Evolutionary conservation across 768 basidiomycete species (phyloP).

Genomic region (Pleurotus djamor): DNA sequence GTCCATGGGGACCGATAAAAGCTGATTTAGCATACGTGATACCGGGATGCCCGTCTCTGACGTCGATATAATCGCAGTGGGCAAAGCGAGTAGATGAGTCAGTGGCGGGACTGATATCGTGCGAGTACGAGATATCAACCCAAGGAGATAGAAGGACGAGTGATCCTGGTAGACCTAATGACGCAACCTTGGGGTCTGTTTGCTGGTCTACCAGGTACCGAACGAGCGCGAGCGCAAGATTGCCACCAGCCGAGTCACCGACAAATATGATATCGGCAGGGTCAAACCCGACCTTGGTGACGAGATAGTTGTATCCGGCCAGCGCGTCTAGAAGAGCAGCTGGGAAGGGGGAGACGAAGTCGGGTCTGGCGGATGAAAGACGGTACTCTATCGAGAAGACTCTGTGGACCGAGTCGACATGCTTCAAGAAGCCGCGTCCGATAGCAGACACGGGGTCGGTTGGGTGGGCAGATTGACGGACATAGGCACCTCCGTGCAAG

Average conservation of each 20-base stretch:
- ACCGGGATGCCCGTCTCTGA: constrained; percentile 14
- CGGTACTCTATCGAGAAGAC: constrained; percentile 73
- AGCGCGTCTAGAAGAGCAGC: constrained; percentile 73
- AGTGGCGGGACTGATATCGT: constrained; percentile 25
- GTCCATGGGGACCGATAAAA: constrained; percentile 46
- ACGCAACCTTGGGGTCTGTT: constrained; percentile 19
- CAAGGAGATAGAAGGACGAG: constrained; percentile 58
- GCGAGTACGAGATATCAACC: constrained; percentile 45
- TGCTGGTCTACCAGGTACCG: constrained; percentile 59
- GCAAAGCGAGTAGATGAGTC: constrained; percentile 32
- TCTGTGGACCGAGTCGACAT: constrained; percentile 40
- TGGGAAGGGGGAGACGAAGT: constrained; percentile 61
- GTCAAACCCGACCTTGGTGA: constrained; percentile 51
- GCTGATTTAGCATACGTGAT: constrained; percentile 32
- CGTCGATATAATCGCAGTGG: constrained; percentile 35
- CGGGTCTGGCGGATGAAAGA: constrained; percentile 44
- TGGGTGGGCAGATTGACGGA: constrained; percentile 56
- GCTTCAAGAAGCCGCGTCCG: constrained; percentile 42
- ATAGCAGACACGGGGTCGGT: constrained; percentile 42
- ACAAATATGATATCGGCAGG: constrained; percentile 61
- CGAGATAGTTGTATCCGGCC: constrained; percentile 71
- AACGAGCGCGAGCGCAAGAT: constrained; percentile 62
- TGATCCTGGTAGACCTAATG: constrained; percentile 45
- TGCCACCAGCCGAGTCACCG: constrained; percentile 80
- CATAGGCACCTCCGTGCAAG: constrained; percentile 66